Evolutionary conservation across 2,329 filamentous ascomycete species (phyloP), one percentile per base, ranked within the genome.

Genomic region (Truncatella angustata): DNA sequence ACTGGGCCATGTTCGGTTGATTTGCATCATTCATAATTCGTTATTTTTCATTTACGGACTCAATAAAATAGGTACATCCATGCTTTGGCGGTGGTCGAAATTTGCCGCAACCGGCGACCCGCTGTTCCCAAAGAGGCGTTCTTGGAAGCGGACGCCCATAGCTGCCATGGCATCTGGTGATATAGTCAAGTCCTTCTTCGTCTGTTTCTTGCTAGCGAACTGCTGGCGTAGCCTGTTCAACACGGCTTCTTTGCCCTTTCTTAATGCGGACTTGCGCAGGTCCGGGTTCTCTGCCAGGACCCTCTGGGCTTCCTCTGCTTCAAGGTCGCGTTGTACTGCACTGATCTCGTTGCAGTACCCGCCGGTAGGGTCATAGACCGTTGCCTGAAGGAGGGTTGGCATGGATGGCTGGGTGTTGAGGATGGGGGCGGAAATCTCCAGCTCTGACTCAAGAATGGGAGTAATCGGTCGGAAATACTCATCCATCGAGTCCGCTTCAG

Each of bases 21-120:
- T 32, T 7, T 14, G 7, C 14, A 9, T 32, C 28, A 32, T 32
- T 43, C 40, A 43, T 43, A 16, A 43, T 10, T 46, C 43, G 26
- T 46, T 46, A 46, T 14, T 5, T 46, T 46, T 24, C 11, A 26
- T 26, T 49, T 36, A 50, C 37, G 21, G 72, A 64, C 76, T 82
- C 52, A 85, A 83, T 66, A 86, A 79, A 62, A 86, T 69, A 55
- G 83, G 82, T 55, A 86, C 82, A 59, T 82, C 80, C 63, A 81
- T 66, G 50, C 71, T 74, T n/a, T n/a, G n/a, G 54, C 72, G 62
- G 39, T 74, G 69, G 50, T 79, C 61, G 20, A 54, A 46, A 5
- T 47, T 50, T 49, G 57, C 58, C 35, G 58, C 52, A 6, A 49
- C 46, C 16, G 56, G 34, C 6, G 56, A 35, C 16, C 20, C 54